These are phyloP conservation scores for Agrocybe pediades DNA, from an alignment of 768 basidiomycete genomes.

Conservation along the genomic window DNA sequence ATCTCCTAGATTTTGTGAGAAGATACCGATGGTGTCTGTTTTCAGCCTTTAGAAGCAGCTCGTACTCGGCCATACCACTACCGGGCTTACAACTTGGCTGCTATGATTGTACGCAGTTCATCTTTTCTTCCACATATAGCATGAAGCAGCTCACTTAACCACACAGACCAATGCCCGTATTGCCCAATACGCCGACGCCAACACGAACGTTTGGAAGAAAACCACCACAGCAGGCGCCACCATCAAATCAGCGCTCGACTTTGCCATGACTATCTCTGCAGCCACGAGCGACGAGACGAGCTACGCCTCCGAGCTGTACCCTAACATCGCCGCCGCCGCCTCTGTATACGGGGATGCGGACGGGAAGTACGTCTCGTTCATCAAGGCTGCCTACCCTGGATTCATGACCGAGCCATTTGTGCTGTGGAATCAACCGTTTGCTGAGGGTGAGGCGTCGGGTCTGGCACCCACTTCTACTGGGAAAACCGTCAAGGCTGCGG, in stretches of 20 bases:
- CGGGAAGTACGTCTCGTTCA: constrained; percentile 53
- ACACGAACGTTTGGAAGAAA: constrained; percentile 47
- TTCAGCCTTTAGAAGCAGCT: constrained; percentile 58
- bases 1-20: neutral
- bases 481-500: neutral
- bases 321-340: constrained; percentile 57
- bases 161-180: constrained; percentile 58
- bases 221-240: constrained; percentile 51
- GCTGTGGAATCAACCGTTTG: constrained; percentile 58
- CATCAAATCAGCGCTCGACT: constrained; percentile 62
- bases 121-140: neutral
- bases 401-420: constrained; percentile 50
- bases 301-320: constrained; percentile 54
- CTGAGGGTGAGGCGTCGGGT: constrained; percentile 16
- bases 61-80: constrained; percentile 71
- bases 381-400: constrained; percentile 35
- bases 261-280: constrained; percentile 49
- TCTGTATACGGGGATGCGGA: constrained; percentile 61
- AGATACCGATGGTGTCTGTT: neutral
- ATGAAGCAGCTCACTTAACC: neutral
- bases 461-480: neutral
- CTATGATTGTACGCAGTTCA: constrained; percentile 56
- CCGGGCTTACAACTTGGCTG: constrained; percentile 66
- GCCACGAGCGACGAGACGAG: constrained; percentile 30
- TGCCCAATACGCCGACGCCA: constrained; percentile 44